These are phyloP conservation scores for Scortechinia acanthostroma DNA, from an alignment of 2,329 filamentous ascomycete genomes.

Conservation along the genomic window DNA sequence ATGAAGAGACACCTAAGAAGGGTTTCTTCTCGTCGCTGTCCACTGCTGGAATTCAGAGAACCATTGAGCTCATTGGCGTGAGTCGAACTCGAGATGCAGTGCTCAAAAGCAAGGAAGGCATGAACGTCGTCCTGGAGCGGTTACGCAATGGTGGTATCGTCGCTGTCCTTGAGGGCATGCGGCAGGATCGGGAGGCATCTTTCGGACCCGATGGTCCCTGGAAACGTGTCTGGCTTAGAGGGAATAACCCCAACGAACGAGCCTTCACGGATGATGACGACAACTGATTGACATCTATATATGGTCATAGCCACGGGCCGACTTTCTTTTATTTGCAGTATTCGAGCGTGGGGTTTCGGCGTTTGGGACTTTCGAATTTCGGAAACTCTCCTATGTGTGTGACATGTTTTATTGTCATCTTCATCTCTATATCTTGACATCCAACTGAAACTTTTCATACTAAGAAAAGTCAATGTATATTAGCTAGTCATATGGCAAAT, in stretches of 20 bases:
- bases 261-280: background rate
- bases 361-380: background rate
- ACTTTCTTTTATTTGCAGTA: no score
- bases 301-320: no score
- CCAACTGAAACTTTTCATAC: no score
- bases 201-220: background rate
- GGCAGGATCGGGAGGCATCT: constrained; percentile 40
- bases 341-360: background rate
- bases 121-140: constrained; percentile 59
- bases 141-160: constrained; percentile 60
- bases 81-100: constrained; percentile 51
- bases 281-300: no score
- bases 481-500: no score
- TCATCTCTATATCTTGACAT: no score
- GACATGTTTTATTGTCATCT: no score
- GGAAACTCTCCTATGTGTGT: background rate
- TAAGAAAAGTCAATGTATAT: no score
- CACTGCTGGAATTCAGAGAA: constrained; percentile 50
- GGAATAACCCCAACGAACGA: background rate
- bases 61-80: constrained; percentile 54
- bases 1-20: constrained; percentile 40
- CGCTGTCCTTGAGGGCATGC: constrained; percentile 66
- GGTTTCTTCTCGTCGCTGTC: constrained; percentile 52
- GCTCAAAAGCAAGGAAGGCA: constrained; percentile 55
- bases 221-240: background rate